These are phyloP conservation scores for Trichoderma atrobrunneum DNA, from an alignment of 2,329 filamentous ascomycete species.

Conservation along the genomic window DNA sequence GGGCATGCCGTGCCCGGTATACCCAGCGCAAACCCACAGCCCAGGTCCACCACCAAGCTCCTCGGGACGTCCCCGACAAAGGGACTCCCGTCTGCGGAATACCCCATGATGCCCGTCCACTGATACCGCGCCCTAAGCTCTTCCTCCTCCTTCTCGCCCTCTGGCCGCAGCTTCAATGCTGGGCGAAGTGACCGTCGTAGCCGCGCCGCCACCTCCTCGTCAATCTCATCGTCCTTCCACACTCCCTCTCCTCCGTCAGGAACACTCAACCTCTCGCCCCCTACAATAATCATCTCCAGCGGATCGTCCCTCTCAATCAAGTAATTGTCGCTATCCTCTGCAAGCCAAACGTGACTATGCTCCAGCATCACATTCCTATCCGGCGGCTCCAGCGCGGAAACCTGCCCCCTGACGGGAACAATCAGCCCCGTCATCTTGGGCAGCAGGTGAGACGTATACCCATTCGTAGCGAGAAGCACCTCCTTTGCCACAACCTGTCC, in stretches of 20 bases:
- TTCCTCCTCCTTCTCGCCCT: constrained; percentile 37
- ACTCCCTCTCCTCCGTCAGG: constrained; percentile 47
- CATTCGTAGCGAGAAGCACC: constrained; percentile 79
- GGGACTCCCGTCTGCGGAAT: constrained; percentile 62
- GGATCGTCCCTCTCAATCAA: constrained; percentile 66
- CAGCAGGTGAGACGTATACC: constrained; percentile 73
- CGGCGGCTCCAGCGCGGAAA: constrained; percentile 63
- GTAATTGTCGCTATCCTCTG: constrained; percentile 62
- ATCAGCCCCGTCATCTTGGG: constrained; percentile 68
- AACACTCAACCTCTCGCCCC: constrained; percentile 63
- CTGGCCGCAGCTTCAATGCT: constrained; percentile 41
- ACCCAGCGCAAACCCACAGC: constrained; percentile 63
- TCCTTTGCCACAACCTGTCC: constrained; percentile 62
- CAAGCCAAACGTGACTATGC: constrained; percentile 64
- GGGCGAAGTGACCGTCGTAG: constrained; percentile 47
- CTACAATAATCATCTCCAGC: constrained; percentile 61
- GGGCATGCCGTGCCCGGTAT: constrained; percentile 76
- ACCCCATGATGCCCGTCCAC: constrained; percentile 83
- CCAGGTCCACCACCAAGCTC: constrained; percentile 46
- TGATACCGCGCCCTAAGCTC: constrained; percentile 55
- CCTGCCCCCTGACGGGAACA: constrained; percentile 73
- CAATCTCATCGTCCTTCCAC: constrained; percentile 58
- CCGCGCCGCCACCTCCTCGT: constrained; percentile 54
- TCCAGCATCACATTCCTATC: constrained; percentile 39
- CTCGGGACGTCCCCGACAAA: constrained; percentile 67